Base-by-base conservation (phyloP, 441 rosid species). In the Omphalea diandra region DNA sequence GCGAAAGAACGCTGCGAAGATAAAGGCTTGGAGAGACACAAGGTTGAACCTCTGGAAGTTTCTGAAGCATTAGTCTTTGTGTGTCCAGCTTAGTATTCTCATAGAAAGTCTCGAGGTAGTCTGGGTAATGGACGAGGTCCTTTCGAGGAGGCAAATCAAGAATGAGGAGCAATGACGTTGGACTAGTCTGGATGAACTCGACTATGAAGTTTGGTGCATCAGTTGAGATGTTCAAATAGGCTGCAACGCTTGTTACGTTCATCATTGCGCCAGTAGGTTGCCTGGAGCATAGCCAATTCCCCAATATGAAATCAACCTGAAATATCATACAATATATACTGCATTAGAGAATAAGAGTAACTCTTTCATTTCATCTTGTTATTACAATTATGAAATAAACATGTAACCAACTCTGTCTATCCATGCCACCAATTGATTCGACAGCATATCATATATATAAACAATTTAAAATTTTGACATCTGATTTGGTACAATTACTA, bases 141-240 rank as follows among this genome's bases (percentile, higher is more conserved):
- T 86, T 88, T 41, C 98, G 86, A 20, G 92, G 96, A 58, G 93
- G 85, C 69, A 93, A 78, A 63, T 89, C 98, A 6, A 93, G 93
- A 64, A 91, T 82, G 64, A 93, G 79, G 66, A 93, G 71, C 0
- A 93, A 77, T 0, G 93, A 84, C 2, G 83, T 74, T 0, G 97
- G 90, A 63, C 84, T 83, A 54, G 81, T 87, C 54, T 78, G 87
- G 69, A 93, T 91, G 9, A 93, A 87, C 80, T 93, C 98, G 1
- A 87, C 54, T 20, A 89, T 66, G 63, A 88, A 86, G 75, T 93
- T 88, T 3, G 97, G 98, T 61, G 98, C 90, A 41, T 86, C 87
- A 0, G 96, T 91, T 47, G 90, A 84, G 3, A 85, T 49, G 76
- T 88, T 88, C 64, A 91, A 79, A 76, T 86, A 88, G 40, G 75